A percentile compares a stretch with the other conserved stretches of the same genome.
These are phyloP conservation scores for Phyllostachys edulis DNA, from an alignment of 176 grass and related monocot species.

Conservation along the genomic window DNA sequence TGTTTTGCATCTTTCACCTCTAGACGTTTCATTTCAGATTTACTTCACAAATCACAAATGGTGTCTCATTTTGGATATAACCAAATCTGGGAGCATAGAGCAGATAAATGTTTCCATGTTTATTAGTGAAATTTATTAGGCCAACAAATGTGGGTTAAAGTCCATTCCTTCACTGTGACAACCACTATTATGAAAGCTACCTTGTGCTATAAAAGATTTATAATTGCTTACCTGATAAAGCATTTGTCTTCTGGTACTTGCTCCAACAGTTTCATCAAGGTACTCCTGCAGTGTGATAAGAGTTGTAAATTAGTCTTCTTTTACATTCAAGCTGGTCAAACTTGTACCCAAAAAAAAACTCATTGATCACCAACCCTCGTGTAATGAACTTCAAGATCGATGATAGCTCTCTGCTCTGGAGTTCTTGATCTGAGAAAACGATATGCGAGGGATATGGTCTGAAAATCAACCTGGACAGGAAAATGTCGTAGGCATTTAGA, in stretches of 20 bases:
- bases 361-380: slow-evolving; percentile 46
- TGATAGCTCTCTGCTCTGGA: slow-evolving; percentile 62
- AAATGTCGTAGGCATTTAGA: background rate
- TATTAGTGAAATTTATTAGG: background rate
- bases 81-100: background rate
- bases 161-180: background rate
- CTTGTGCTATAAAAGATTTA: background rate
- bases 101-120: background rate
- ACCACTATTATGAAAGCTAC: background rate
- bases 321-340: background rate
- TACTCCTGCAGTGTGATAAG: slow-evolving; percentile 48
- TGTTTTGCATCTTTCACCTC: background rate
- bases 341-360: background rate
- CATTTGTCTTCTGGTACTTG: slow-evolving; percentile 57
- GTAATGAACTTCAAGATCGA: slow-evolving; percentile 86
- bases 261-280: slow-evolving; percentile 71
- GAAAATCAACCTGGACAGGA: slow-evolving; percentile 53
- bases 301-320: slow-evolving; percentile 6
- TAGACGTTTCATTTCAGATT: background rate
- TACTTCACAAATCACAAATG: background rate
- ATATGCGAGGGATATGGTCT: slow-evolving; percentile 57
- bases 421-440: slow-evolving; percentile 75
- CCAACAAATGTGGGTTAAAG: background rate
- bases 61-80: background rate
- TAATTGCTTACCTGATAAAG: slow-evolving; percentile 56